These are phyloP conservation scores for Boletus albobrunnescens DNA, from an alignment of 1,284 basidiomycete genomes.

Conservation along the genomic window DNA sequence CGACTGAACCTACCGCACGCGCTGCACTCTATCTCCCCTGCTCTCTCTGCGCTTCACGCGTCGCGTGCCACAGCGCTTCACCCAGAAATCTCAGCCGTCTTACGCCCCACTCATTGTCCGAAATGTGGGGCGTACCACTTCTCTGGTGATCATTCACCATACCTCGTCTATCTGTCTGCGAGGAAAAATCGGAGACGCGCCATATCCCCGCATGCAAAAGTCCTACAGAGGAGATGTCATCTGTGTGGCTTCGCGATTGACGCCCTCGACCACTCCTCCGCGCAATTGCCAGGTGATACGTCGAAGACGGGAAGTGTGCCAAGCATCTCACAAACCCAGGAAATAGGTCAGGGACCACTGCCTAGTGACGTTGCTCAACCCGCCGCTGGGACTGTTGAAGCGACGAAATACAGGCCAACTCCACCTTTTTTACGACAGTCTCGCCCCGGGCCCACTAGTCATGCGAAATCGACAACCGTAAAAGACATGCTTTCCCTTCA, in stretches of 20 bases:
- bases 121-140: conserved; percentile 49
- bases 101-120: conserved; percentile 39
- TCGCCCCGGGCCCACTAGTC: conserved; percentile 8
- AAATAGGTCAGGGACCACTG: neutral
- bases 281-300: neutral
- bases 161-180: conserved; percentile 9
- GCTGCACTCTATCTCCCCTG: conserved; percentile 47
- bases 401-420: neutral
- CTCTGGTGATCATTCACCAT: conserved; percentile 26
- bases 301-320: neutral
- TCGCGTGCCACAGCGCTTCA: conserved; percentile 36
- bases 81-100: conserved; percentile 26
- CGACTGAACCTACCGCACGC: conserved; percentile 44
- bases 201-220: neutral
- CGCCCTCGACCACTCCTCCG: neutral
- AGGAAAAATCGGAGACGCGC: conserved; percentile 12
- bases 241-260: conserved; percentile 18
- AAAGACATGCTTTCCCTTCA: conserved; percentile 62
- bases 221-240: conserved; percentile 20
- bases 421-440: conserved; percentile 4
- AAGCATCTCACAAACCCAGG: neutral
- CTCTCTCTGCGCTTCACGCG: conserved; percentile 58
- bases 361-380: neutral
- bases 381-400: neutral
- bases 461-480: conserved; percentile 44